Conservation (phyloP, 148 eudicot species). For the Nepenthes mirabilis region DNA sequence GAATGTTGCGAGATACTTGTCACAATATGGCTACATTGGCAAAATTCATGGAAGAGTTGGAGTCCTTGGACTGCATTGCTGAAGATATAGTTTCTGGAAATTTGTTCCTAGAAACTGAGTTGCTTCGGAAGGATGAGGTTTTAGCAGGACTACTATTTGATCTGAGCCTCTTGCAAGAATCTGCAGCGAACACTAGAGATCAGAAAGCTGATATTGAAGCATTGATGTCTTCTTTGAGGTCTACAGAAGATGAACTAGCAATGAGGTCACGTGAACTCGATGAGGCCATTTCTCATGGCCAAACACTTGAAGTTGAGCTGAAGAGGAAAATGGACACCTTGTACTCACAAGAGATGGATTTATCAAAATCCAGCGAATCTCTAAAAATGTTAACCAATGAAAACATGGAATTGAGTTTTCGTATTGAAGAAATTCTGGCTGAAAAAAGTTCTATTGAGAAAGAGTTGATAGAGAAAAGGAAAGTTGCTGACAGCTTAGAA, state of each 20-base stretch:
- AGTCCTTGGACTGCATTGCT: slow-evolving; percentile 30
- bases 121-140: slow-evolving; percentile 63
- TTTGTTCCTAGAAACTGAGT: slow-evolving; percentile 35
- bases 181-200: slow-evolving; percentile 44
- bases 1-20: slow-evolving; percentile 20
- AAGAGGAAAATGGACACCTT: slow-evolving; percentile 37
- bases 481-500: slow-evolving; percentile 39
- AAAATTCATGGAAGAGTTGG: slow-evolving; percentile 35
- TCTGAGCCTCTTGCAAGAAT: slow-evolving; percentile 72
- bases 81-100: slow-evolving; percentile 36
- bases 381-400: slow-evolving; percentile 28
- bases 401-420: slow-evolving; percentile 35
- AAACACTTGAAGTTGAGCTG: slow-evolving; percentile 45
- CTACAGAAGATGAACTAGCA: slow-evolving; percentile 42
- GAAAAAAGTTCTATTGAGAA: slow-evolving; percentile 37
- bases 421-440: slow-evolving; percentile 24
- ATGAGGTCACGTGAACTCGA: slow-evolving; percentile 36
- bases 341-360: slow-evolving; percentile 35
- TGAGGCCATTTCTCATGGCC: slow-evolving; percentile 24
- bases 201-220: slow-evolving; percentile 55
- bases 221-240: slow-evolving; percentile 29
- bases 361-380: slow-evolving; percentile 33
- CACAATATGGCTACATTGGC: slow-evolving; percentile 20
- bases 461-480: slow-evolving; percentile 39
- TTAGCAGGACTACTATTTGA: slow-evolving; percentile 65